A percentile compares a stretch with the other conserved stretches of the same genome.
These are phyloP conservation scores for Galerina sulciceps DNA, from an alignment of 768 basidiomycete genomes.

Conservation along the genomic window DNA sequence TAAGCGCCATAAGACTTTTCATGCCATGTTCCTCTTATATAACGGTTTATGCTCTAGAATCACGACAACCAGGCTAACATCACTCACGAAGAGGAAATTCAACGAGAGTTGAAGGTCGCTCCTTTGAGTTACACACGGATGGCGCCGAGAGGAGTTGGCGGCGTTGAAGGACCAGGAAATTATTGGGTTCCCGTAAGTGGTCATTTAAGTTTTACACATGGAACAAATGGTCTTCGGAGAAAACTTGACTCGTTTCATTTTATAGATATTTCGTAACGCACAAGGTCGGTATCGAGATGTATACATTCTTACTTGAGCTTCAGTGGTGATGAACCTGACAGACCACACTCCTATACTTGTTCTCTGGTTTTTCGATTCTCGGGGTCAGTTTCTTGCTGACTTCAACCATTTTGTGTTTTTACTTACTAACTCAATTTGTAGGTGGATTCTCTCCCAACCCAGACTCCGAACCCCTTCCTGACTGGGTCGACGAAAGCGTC, in stretches of 20 bases:
- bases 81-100: conserved; percentile 68
- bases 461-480: conserved; percentile 40
- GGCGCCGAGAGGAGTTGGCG: conserved; percentile 66
- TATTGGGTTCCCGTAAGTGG: conserved; percentile 74
- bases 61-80: conserved; percentile 79
- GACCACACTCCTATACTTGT: conserved; percentile 58
- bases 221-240: neutral
- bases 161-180: conserved; percentile 64
- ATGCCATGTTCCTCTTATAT: neutral
- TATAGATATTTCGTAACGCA: conserved; percentile 18
- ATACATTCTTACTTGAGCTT: neutral
- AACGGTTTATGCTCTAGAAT: conserved; percentile 47
- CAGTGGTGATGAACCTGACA: neutral
- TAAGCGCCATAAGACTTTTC: conserved; percentile 31
- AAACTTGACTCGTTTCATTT: neutral
- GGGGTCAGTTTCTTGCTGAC: conserved; percentile 41
- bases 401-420: neutral
- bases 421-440: conserved; percentile 15
- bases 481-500: conserved; percentile 73
- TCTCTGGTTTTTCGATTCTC: conserved; percentile 82
- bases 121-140: conserved; percentile 65
- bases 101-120: conserved; percentile 60
- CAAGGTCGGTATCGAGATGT: conserved; percentile 28
- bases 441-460: conserved; percentile 55
- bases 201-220: neutral